Evolutionary conservation across 2,329 filamentous ascomycete species (phyloP).

Genomic region (Chaetomiaceae sp.): DNA sequence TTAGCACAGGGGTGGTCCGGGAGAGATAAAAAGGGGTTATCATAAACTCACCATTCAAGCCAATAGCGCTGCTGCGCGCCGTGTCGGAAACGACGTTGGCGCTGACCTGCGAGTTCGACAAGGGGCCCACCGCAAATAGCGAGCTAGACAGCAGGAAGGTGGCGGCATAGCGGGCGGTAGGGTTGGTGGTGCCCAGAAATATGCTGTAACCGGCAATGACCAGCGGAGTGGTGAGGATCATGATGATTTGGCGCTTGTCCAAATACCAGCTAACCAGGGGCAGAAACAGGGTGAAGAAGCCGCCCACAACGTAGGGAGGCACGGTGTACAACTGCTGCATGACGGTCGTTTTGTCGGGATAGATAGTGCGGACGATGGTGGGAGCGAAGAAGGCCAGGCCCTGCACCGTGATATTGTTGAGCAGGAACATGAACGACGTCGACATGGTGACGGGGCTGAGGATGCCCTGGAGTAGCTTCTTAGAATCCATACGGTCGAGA

Average conservation of each 20-base stretch:
- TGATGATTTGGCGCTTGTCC: constrained; percentile 56
- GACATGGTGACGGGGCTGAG: constrained; percentile 52
- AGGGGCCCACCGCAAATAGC: constrained; percentile 57
- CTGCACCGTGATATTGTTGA: constrained; percentile 68
- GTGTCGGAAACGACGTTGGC: constrained; percentile 68
- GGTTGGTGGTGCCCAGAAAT: constrained; percentile 53
- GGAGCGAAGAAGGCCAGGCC: constrained; percentile 68
- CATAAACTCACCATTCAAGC: constrained; percentile 20
- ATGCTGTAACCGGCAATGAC: constrained; percentile 66
- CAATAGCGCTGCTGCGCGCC: constrained; percentile 44
- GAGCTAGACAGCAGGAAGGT: constrained; percentile 63
- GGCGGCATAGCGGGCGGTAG: constrained; percentile 58
- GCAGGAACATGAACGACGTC: constrained; percentile 56
- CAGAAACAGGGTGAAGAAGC: constrained; percentile 56
- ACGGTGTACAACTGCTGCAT: constrained; percentile 66
- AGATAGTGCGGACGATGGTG: constrained; percentile 66
- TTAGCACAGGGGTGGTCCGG: too few species aligned
- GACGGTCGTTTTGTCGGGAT: constrained; percentile 52
- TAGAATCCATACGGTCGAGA: constrained; percentile 44
- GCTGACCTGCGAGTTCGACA: constrained; percentile 62
- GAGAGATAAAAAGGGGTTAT: background rate
- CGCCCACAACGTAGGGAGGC: constrained; percentile 64
- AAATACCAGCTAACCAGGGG: constrained; percentile 56
- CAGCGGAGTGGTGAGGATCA: constrained; percentile 54
- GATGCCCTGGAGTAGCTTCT: constrained; percentile 58